Evolutionary conservation across 768 basidiomycete species (phyloP).

Genomic region (Auricularia heimuer): DNA sequence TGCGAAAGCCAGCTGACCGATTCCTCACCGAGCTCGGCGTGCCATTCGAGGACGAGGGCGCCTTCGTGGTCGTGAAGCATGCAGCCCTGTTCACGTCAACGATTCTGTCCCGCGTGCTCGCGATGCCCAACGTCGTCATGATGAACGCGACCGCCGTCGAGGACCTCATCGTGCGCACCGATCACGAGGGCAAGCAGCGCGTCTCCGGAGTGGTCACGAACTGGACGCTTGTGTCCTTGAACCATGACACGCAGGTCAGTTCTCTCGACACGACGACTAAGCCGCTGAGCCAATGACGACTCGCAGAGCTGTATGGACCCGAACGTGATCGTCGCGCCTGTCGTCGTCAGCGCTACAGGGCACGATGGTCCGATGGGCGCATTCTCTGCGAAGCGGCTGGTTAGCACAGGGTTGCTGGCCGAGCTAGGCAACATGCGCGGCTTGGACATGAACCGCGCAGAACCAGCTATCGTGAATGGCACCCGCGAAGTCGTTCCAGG

Average conservation of each 20-base stretch:
- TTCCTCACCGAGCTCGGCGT: slow-evolving; percentile 64
- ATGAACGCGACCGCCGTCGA: slow-evolving; percentile 78
- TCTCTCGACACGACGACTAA: not conserved
- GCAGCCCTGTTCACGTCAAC: slow-evolving; percentile 76
- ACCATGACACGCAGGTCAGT: slow-evolving; percentile 59
- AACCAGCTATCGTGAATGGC: slow-evolving; percentile 68
- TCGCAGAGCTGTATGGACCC: slow-evolving; percentile 43
- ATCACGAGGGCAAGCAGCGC: slow-evolving; percentile 31
- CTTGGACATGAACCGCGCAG: slow-evolving; percentile 73
- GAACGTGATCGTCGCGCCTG: slow-evolving; percentile 71
- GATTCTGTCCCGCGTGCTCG: slow-evolving; percentile 57
- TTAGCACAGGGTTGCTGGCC: slow-evolving; percentile 62
- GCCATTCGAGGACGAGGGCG: slow-evolving; percentile 67
- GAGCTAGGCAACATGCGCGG: slow-evolving; percentile 73
- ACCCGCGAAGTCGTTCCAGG: slow-evolving; percentile 72
- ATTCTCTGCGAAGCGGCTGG: slow-evolving; percentile 70
- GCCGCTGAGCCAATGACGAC: not conserved
- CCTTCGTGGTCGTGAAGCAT: slow-evolving; percentile 73
- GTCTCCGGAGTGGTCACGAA: slow-evolving; percentile 46
- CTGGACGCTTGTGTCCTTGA: slow-evolving; percentile 41
- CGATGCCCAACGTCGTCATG: slow-evolving; percentile 60
- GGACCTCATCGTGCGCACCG: slow-evolving; percentile 61
- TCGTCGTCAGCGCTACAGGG: slow-evolving; percentile 62
- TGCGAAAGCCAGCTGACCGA: slow-evolving; percentile 65
- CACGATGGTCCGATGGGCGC: slow-evolving; percentile 77